Percentiles rank a stretch among this genome's conserved stretches.
Conservation (phyloP, 345 rosid species). For the Camelina hispida region DNA sequence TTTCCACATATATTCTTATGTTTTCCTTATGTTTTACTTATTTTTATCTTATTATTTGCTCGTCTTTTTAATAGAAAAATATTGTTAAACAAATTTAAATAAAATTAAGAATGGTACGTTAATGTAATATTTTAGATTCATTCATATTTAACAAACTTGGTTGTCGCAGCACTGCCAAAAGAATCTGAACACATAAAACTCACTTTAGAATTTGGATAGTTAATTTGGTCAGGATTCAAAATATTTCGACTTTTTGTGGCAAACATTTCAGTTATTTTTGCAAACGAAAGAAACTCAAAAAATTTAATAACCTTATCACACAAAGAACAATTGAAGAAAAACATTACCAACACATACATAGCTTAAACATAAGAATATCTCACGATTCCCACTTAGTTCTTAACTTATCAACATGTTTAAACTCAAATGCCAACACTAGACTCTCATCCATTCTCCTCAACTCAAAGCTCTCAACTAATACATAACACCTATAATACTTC, state of each 20-base stretch:
- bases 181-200: too few species aligned
- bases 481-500: slow-evolving; percentile 60
- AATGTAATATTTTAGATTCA: too few species aligned
- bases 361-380: slow-evolving; percentile 6
- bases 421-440: slow-evolving; percentile 51
- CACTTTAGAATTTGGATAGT: too few species aligned
- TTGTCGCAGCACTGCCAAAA: too few species aligned
- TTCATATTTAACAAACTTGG: too few species aligned
- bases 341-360: slow-evolving; percentile 20
- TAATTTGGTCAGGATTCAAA: too few species aligned
- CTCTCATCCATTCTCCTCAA: slow-evolving; percentile 65
- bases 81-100: too few species aligned
- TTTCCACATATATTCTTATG: background rate
- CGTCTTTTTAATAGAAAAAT: too few species aligned
- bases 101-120: background rate
- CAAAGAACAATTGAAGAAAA: background rate
- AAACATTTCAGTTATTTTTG: background rate
- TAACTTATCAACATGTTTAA: slow-evolving; percentile 53
- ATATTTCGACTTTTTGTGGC: background rate
- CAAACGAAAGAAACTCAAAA: background rate
- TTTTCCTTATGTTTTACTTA: background rate
- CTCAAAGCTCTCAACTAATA: slow-evolving; percentile 67
- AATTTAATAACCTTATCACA: background rate
- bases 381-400: slow-evolving; percentile 50
- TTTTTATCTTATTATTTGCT: background rate